Evolutionary conservation across 108 stramenopile species (phyloP).

Genomic region (Cyclotella kingstonii): DNA sequence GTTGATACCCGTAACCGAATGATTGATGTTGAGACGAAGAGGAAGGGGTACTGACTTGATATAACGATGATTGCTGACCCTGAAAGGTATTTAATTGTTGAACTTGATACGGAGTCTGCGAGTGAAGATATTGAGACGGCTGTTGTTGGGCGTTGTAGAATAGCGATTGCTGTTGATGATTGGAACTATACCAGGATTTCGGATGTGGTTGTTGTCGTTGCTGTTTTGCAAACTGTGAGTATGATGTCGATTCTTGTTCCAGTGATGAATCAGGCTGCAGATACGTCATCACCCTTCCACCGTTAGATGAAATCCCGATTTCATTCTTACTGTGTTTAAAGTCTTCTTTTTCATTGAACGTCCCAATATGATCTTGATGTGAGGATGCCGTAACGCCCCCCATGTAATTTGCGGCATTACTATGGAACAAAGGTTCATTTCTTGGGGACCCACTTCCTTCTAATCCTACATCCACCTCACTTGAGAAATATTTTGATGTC

Average conservation of each 20-base stretch:
- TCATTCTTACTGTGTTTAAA: slow-evolving; percentile 9
- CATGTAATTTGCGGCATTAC: no score
- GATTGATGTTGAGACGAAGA: slow-evolving; percentile 12
- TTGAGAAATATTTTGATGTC: slow-evolving; percentile 21
- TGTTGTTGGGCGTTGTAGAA: slow-evolving; percentile 9
- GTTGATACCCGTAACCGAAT: slow-evolving; percentile 52
- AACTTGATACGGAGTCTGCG: not conserved
- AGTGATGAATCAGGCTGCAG: slow-evolving; percentile 13
- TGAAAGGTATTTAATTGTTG: slow-evolving; percentile 19
- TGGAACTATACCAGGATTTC: slow-evolving; percentile 7
- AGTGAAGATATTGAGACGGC: not conserved
- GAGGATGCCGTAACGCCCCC: not conserved
- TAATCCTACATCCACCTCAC: not conserved
- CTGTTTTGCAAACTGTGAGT: slow-evolving; percentile 11
- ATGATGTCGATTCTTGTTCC: slow-evolving; percentile 1
- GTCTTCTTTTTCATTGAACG: not conserved
- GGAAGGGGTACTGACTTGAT: slow-evolving; percentile 49
- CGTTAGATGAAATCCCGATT: not conserved
- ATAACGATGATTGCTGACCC: slow-evolving; percentile 49
- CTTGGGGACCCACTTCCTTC: not conserved
- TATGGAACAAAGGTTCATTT: not conserved
- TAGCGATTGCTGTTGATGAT: slow-evolving; percentile 34
- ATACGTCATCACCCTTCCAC: slow-evolving; percentile 1
- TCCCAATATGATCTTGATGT: not conserved
- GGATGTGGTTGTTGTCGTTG: slow-evolving; percentile 25